Conservation (phyloP, 2,329 filamentous ascomycete genomes). For the Keithomyces neogunnii region DNA sequence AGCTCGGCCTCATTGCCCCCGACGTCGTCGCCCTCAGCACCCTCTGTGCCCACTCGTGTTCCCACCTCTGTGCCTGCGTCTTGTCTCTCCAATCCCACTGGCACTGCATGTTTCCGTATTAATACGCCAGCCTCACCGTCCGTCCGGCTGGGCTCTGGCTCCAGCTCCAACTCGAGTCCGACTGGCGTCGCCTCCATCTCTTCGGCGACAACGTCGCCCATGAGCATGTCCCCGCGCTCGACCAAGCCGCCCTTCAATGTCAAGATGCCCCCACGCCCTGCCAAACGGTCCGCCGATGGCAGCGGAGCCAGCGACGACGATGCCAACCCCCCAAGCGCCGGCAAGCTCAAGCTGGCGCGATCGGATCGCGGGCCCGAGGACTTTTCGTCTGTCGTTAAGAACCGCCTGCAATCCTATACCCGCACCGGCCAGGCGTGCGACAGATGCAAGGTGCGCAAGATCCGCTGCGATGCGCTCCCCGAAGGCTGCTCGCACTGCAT, state of each 20-base stretch:
- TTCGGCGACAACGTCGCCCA: slow-evolving; percentile 8
- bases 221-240: slow-evolving; percentile 7
- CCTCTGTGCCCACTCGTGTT: neutral
- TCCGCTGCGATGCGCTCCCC: slow-evolving; percentile 72
- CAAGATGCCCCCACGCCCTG: slow-evolving; percentile 11
- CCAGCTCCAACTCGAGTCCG: slow-evolving; percentile 8
- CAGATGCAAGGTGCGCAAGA: slow-evolving; percentile 84
- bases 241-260: slow-evolving; percentile 4
- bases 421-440: slow-evolving; percentile 81
- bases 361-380: slow-evolving; percentile 39
- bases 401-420: slow-evolving; percentile 44
- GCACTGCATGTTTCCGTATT: neutral
- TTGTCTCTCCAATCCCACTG: neutral
- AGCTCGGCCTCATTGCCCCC: neutral
- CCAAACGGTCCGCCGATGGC: slow-evolving; percentile 31
- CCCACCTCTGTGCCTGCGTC: neutral
- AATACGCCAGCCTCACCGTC: neutral
- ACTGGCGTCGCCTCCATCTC: slow-evolving; percentile 7
- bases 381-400: slow-evolving; percentile 49
- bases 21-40: neutral
- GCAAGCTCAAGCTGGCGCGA: slow-evolving; percentile 41
- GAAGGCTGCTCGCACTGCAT: slow-evolving; percentile 77
- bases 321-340: slow-evolving; percentile 8
- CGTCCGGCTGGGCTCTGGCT: neutral
- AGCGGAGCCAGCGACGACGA: slow-evolving; percentile 23